phyloP scores from a whole-genome alignment of 2,329 filamentous ascomycete species.

The Colletotrichum euphorbiae region DNA sequence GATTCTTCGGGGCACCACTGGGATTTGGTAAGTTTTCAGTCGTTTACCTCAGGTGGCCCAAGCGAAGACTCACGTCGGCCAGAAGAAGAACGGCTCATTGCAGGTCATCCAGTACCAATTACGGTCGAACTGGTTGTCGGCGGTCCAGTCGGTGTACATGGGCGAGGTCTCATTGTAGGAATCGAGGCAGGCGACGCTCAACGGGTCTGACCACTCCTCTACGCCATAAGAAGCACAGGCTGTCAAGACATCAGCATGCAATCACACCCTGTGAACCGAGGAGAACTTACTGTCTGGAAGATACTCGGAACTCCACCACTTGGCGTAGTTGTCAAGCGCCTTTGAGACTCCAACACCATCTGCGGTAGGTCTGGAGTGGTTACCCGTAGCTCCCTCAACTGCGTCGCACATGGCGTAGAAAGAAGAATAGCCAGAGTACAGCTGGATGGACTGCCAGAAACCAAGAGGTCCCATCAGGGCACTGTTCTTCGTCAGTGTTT shows the following conservation, averaged over 20 bases:
- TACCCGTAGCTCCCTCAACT: slow-evolving; percentile 42
- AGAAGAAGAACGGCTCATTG: slow-evolving; percentile 65
- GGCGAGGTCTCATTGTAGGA: slow-evolving; percentile 62
- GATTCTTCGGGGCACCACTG: slow-evolving; percentile 58
- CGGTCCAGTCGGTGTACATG: slow-evolving; percentile 61
- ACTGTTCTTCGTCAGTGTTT: not conserved
- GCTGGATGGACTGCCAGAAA: slow-evolving; percentile 52
- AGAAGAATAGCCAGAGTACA: slow-evolving; percentile 49
- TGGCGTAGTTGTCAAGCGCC: slow-evolving; percentile 65
- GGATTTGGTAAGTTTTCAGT: slow-evolving; percentile 31
- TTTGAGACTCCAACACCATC: slow-evolving; percentile 65
- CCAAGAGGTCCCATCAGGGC: slow-evolving; percentile 45
- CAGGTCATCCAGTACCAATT: slow-evolving; percentile 73
- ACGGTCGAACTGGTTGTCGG: slow-evolving; percentile 59
- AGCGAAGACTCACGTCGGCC: slow-evolving; percentile 58
- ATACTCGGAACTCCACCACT: slow-evolving; percentile 60
- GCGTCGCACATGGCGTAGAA: slow-evolving; percentile 53
- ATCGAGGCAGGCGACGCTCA: slow-evolving; percentile 63
- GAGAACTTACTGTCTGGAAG: slow-evolving; percentile 60
- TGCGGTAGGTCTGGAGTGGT: slow-evolving; percentile 44
- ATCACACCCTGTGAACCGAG: not conserved
- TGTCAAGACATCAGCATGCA: slow-evolving; percentile 40
- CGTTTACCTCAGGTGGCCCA: too few relatives aligned
- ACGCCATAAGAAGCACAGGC: slow-evolving; percentile 62
- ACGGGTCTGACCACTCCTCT: slow-evolving; percentile 52